Evolutionary conservation across 2,329 filamentous ascomycete genomes (phyloP).

Genomic region (Celoporthe dispersa): DNA sequence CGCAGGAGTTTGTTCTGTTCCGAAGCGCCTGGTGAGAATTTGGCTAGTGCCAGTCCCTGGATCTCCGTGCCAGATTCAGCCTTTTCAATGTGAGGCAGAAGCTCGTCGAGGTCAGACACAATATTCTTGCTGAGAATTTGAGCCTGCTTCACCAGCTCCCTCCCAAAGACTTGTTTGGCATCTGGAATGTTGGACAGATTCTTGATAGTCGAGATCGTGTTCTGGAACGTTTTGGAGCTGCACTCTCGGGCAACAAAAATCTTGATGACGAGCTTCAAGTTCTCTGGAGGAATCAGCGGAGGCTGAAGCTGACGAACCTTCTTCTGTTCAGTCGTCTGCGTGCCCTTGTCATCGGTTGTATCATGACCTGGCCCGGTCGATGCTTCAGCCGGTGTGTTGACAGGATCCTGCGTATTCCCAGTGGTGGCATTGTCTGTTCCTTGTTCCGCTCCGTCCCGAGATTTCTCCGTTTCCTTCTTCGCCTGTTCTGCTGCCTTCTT

Average conservation of each 20-base stretch:
- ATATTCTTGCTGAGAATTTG: slow-evolving; percentile 84
- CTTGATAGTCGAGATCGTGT: slow-evolving; percentile 98
- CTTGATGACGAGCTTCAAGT: slow-evolving; percentile 91
- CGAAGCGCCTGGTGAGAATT: slow-evolving; percentile 94
- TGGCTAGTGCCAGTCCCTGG: slow-evolving; percentile 89
- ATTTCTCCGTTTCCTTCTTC: slow-evolving; percentile 35
- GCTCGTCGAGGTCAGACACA: slow-evolving; percentile 79
- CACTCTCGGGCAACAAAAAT: slow-evolving; percentile 96
- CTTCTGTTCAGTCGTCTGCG: slow-evolving; percentile 48
- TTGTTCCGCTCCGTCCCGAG: slow-evolving; percentile 33
- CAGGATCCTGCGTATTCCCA: slow-evolving; percentile 27
- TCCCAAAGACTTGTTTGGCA: slow-evolving; percentile 88
- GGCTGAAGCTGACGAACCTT: slow-evolving; percentile 69
- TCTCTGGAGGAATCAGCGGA: slow-evolving; percentile 84
- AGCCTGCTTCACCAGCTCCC: slow-evolving; percentile 87
- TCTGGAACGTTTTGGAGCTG: slow-evolving; percentile 96
- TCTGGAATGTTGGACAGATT: slow-evolving; percentile 92
- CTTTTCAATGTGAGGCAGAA: slow-evolving; percentile 83
- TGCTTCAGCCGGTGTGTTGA: slow-evolving; percentile 34
- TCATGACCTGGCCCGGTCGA: slow-evolving; percentile 26
- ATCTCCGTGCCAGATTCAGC: slow-evolving; percentile 92
- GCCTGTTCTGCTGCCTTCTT: slow-evolving; percentile 48
- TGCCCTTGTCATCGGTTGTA: slow-evolving; percentile 37
- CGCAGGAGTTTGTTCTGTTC: slow-evolving; percentile 96
- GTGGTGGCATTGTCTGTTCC: slow-evolving; percentile 32